phyloP scores from a whole-genome alignment of 805 yeast species.

The Wilhelminamyces savonicus region DNA sequence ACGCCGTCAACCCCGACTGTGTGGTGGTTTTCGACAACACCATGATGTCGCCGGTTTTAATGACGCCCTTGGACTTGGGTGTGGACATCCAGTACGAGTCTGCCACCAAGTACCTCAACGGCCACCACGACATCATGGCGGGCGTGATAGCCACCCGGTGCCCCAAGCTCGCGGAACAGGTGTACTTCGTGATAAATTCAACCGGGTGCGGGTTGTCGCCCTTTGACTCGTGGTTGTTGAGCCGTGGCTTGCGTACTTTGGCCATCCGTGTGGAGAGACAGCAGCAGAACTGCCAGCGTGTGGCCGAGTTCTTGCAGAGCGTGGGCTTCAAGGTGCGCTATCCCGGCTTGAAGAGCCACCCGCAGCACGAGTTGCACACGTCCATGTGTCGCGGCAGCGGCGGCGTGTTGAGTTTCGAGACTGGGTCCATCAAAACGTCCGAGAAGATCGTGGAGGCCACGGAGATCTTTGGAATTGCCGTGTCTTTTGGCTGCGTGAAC shows the following conservation, averaged over 20 bases:
- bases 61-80: slow-evolving; percentile 80
- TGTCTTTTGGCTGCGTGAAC: slow-evolving; percentile 91
- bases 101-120: slow-evolving; percentile 87
- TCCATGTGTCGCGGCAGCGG: slow-evolving; percentile 81
- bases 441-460: slow-evolving; percentile 72
- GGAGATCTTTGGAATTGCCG: slow-evolving; percentile 80
- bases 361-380: slow-evolving; percentile 73
- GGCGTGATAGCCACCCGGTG: slow-evolving; percentile 76
- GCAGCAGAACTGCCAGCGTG: slow-evolving; percentile 68
- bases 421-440: slow-evolving; percentile 62
- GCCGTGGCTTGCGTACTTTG: slow-evolving; percentile 84
- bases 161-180: slow-evolving; percentile 55
- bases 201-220: slow-evolving; percentile 92
- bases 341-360: slow-evolving; percentile 79
- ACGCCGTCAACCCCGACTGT: slow-evolving; percentile 57
- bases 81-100: slow-evolving; percentile 91
- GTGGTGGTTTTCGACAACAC: slow-evolving; percentile 88
- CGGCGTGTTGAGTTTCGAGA: slow-evolving; percentile 83
- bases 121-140: slow-evolving; percentile 97
- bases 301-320: slow-evolving; percentile 67
- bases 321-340: slow-evolving; percentile 74
- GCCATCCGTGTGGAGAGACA: slow-evolving; percentile 84
- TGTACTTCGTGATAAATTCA: slow-evolving; percentile 77
- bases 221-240: slow-evolving; percentile 84
- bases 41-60: slow-evolving; percentile 89